Base-by-base conservation (phyloP, 2,329 filamentous ascomycete genomes). In the Calcarisporium arbuscula region DNA sequence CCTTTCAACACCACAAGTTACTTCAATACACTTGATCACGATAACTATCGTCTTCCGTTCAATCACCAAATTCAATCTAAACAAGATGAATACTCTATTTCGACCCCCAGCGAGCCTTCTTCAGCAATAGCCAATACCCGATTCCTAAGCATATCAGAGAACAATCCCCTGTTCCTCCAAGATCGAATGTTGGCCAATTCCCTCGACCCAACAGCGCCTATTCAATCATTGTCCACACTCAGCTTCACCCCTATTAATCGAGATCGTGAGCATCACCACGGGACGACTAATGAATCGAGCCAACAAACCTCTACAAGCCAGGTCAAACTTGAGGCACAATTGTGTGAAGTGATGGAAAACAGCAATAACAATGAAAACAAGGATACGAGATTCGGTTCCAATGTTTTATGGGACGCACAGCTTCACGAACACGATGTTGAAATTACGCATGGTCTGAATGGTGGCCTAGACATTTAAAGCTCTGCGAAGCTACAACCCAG, bases 81-180 rank as follows among this genome's bases (percentile, higher is more conserved):
- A 30, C 46, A 51, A 19, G 56, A 54, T 23, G 40, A 44, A 5
- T 52, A 50, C 35, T 22, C 44, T 2, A 38, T 42, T 12, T 35
- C 47, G 10, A 36, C 38, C 14, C 27, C 36, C 3, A 39, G 43
- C 10, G 49, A 54, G n/a, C 27, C 45, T 5, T 12, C 48, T 6
- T 41, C 45, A 16, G 45, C 38, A 26, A 32, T 45, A 8, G 40
- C 32, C 20, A 46, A 39, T 6, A 49, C 29, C 11, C 49, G 51
- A 6, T 60, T 53, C 32, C 36, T 57, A 14, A 39, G 45, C 8
- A 40, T 55, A 9, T 33, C 58, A 12, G 51, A 52, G 28, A 42
- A 46, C 2, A 60, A 60, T 21, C 54, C 58, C 9, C 46, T 61
- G 15, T 53, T 58, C 25, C 40, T 51, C 11, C 55, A 56, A 15